Conservation (phyloP, 2,329 filamentous ascomycete species). For the Aspergillus spinulosporus region DNA sequence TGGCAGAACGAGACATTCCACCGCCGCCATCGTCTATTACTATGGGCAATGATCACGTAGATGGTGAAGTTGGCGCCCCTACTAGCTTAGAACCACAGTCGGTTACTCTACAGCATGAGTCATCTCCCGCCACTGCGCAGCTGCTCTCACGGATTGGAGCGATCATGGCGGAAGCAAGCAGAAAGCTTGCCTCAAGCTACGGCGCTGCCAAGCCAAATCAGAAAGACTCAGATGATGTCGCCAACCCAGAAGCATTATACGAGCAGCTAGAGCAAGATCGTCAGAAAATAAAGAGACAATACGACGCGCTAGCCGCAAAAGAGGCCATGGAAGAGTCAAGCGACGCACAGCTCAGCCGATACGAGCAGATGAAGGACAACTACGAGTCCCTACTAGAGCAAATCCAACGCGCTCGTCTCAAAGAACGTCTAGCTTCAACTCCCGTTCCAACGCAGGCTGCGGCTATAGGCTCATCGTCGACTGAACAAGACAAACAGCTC, state of each 20-base stretch:
- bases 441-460: slow-evolving; percentile 18
- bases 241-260: slow-evolving; percentile 44
- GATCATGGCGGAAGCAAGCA: slow-evolving; percentile 70
- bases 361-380: slow-evolving; percentile 36
- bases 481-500: slow-evolving; percentile 34
- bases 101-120: slow-evolving; percentile 37
- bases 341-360: slow-evolving; percentile 42
- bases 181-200: slow-evolving; percentile 60
- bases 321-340: slow-evolving; percentile 39
- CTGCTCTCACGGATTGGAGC: slow-evolving; percentile 69
- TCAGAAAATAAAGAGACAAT: slow-evolving; percentile 44
- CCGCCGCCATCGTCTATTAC: slow-evolving; percentile 70
- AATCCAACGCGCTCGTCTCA: slow-evolving; percentile 41
- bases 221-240: slow-evolving; percentile 45
- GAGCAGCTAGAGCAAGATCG: slow-evolving; percentile 48
- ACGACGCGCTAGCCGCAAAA: slow-evolving; percentile 36
- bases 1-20: slow-evolving; percentile 61
- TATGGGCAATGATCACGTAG: slow-evolving; percentile 41
- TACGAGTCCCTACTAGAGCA: slow-evolving; percentile 49
- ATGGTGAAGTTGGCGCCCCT: slow-evolving; percentile 27
- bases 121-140: slow-evolving; percentile 65
- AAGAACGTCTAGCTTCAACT: slow-evolving; percentile 29
- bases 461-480: slow-evolving; percentile 17
- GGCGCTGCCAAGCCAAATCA: slow-evolving; percentile 67
- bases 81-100: slow-evolving; percentile 35